A percentile compares a stretch with the other conserved stretches of the same genome.
Conservation (phyloP, 2,329 filamentous ascomycete species). For the Thelonectria discophora region DNA sequence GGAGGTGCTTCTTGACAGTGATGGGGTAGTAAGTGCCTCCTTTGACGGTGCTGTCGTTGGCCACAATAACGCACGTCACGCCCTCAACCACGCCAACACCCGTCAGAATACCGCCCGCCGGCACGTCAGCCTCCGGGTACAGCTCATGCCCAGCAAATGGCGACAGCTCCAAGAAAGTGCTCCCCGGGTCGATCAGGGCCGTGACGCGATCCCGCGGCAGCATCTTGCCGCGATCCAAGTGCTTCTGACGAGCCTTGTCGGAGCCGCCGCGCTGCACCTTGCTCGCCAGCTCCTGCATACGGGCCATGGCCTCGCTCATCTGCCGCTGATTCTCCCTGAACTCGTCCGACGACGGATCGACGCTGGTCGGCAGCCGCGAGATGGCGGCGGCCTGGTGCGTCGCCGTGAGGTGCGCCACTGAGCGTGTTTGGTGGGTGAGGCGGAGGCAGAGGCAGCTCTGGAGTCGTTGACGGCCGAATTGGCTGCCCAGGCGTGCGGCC, state of each 20-base stretch:
- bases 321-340: constrained; percentile 83
- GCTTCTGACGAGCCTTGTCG: constrained; percentile 85
- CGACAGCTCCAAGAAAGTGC: constrained; percentile 91
- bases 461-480: constrained; percentile 50
- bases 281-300: constrained; percentile 74
- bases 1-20: constrained; percentile 96
- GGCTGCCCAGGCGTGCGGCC: constrained; percentile 51
- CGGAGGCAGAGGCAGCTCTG: constrained; percentile 30
- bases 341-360: constrained; percentile 80
- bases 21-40: constrained; percentile 97
- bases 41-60: constrained; percentile 97
- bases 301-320: constrained; percentile 77
- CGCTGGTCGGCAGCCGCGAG: constrained; percentile 77
- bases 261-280: constrained; percentile 80
- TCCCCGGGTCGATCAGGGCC: constrained; percentile 86
- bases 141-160: constrained; percentile 87
- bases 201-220: constrained; percentile 89
- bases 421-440: constrained; percentile 44
- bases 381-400: constrained; percentile 84
- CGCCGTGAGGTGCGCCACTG: constrained; percentile 79
- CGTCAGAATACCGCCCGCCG: constrained; percentile 90
- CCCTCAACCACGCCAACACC: constrained; percentile 91
- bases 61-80: constrained; percentile 90
- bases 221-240: constrained; percentile 91
- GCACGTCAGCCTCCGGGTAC: constrained; percentile 87